Evolutionary conservation across 2,329 filamentous ascomycete genomes (phyloP).

Genomic region (Ophiocordyceps robertsii): DNA sequence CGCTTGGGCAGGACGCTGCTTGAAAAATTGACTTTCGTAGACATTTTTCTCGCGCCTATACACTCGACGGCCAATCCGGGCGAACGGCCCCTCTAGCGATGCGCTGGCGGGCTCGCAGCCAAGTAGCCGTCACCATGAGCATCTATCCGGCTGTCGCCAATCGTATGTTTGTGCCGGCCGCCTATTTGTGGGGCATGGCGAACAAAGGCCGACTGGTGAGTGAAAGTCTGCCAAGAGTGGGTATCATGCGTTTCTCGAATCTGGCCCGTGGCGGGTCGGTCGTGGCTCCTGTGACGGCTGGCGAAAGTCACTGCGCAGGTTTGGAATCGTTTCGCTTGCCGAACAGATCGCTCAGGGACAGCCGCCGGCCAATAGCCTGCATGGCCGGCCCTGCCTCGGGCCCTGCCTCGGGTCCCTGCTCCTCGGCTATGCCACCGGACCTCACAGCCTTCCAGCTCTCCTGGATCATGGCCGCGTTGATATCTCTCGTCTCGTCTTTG

Average conservation of each 20-base stretch:
- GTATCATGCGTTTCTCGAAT: no score
- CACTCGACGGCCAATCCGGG: neutral
- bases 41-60: neutral
- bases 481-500: constrained; percentile 27
- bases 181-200: no score
- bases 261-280: no score
- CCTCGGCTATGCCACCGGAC: constrained; percentile 13
- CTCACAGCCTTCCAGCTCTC: constrained; percentile 27
- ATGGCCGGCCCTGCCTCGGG: constrained; percentile 26
- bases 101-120: no score
- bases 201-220: no score
- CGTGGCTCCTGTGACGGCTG: neutral
- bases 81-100: neutral
- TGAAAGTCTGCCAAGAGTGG: no score
- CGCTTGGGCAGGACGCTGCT: neutral
- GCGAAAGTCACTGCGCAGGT: constrained; percentile 4
- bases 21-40: neutral
- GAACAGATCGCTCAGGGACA: constrained; percentile 34
- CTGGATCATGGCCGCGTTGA: constrained; percentile 27
- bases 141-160: no score
- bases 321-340: constrained; percentile 14
- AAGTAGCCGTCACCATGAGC: no score
- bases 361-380: constrained; percentile 27
- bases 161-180: no score
- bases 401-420: constrained; percentile 5